Conservation (phyloP, 106 monocot genomes). For the Dendrobium huoshanense region DNA sequence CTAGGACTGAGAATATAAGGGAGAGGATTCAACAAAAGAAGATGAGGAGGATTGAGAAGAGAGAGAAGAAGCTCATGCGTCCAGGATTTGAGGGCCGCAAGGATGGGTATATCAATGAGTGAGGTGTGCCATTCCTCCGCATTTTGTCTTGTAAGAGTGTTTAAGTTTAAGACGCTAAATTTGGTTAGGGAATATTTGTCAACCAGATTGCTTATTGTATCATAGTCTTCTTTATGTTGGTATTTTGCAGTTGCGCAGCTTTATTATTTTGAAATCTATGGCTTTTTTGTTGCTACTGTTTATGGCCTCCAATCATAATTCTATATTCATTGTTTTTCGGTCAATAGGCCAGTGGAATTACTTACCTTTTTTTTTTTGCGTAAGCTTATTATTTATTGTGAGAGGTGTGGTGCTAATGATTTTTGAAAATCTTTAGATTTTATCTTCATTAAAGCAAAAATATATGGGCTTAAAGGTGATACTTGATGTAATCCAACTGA, state of each 20-base stretch:
- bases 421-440: neutral
- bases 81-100: conserved; percentile 80
- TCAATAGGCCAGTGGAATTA: neutral
- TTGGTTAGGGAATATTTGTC: neutral
- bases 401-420: neutral
- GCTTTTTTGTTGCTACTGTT: neutral
- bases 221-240: neutral
- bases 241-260: neutral
- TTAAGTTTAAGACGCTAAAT: neutral
- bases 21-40: conserved; percentile 72
- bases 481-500: too few species aligned
- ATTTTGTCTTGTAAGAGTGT: neutral
- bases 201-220: neutral
- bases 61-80: conserved; percentile 91
- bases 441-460: neutral
- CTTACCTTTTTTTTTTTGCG: neutral
- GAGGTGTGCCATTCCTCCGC: neutral
- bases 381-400: neutral
- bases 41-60: conserved; percentile 75
- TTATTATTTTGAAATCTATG: neutral
- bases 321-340: neutral
- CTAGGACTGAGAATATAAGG: conserved; percentile 68
- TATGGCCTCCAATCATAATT: neutral
- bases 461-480: too few species aligned
- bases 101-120: conserved; percentile 51